Percentiles rank a stretch among this genome's conserved stretches.
Evolutionary conservation across 2,329 filamentous ascomycete genomes (phyloP).

Genomic region (Thielaviopsis musarum): DNA sequence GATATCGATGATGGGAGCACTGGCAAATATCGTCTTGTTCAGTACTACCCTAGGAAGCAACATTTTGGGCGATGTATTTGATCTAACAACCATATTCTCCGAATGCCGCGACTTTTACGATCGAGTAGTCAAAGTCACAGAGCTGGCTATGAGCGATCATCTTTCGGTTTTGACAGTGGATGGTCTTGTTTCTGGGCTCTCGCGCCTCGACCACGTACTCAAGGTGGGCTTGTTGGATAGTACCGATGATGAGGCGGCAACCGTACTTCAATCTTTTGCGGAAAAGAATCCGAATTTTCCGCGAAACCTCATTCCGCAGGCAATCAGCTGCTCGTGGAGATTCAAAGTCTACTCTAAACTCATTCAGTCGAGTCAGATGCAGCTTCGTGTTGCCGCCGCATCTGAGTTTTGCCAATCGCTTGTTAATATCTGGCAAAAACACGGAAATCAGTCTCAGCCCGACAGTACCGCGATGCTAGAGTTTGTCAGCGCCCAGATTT

Average conservation of each 20-base stretch:
- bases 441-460: slow-evolving; percentile 30
- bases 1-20: background rate
- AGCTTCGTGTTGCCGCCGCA: slow-evolving; percentile 66
- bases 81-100: background rate
- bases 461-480: slow-evolving; percentile 34
- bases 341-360: slow-evolving; percentile 53
- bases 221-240: background rate
- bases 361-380: slow-evolving; percentile 76
- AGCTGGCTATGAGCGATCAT: background rate
- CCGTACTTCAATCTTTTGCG: background rate
- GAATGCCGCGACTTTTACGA: background rate
- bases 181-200: background rate
- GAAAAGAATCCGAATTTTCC: slow-evolving; percentile 21
- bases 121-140: background rate
- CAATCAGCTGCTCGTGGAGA: slow-evolving; percentile 48
- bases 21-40: background rate
- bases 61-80: background rate
- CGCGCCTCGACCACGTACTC: background rate
- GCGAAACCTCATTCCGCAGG: slow-evolving; percentile 25
- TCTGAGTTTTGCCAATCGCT: slow-evolving; percentile 57
- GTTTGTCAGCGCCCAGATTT: slow-evolving; percentile 53
- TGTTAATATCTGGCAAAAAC: slow-evolving; percentile 45
- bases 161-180: background rate
- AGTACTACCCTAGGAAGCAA: background rate
- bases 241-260: background rate